Evolutionary conservation across 2,329 filamentous ascomycete species (phyloP).

Genomic region (Aspergillus luchuensis): DNA sequence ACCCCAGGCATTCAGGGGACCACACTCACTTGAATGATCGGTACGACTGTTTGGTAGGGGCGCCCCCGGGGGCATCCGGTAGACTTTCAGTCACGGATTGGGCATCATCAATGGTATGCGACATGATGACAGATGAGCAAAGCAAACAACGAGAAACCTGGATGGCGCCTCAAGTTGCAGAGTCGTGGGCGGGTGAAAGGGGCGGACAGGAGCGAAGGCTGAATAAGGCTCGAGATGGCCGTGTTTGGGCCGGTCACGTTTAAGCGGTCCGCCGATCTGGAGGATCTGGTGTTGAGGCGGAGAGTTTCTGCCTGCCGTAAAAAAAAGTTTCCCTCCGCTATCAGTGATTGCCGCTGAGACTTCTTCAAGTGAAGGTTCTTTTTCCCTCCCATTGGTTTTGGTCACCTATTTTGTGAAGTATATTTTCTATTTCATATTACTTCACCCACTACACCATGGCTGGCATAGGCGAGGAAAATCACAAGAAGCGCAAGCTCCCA

Average conservation of each 20-base stretch:
- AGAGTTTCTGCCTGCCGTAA: conserved; percentile 34
- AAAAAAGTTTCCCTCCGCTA: conserved; percentile 22
- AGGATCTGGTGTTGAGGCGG: conserved; percentile 23
- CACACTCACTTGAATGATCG: conserved; percentile 65
- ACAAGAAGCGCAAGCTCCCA: conserved; percentile 71
- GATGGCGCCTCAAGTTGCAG: not conserved
- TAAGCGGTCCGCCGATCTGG: conserved; percentile 15
- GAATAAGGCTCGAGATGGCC: conserved; percentile 7
- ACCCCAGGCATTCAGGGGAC: not conserved
- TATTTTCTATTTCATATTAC: not conserved
- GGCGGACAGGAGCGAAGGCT: not conserved
- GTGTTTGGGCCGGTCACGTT: conserved; percentile 13
- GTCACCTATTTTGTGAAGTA: not conserved
- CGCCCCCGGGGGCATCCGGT: conserved; percentile 33
- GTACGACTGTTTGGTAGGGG: conserved; percentile 57
- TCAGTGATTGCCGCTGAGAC: not conserved
- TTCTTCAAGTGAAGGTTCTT: not conserved
- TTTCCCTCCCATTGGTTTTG: not conserved
- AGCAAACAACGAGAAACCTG: not conserved
- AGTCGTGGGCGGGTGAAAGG: not conserved
- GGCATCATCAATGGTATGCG: conserved; percentile 33
- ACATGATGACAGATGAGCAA: conserved; percentile 29
- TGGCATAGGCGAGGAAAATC: conserved; percentile 28
- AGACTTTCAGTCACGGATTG: conserved; percentile 33
- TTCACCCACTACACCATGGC: conserved; percentile 27